These are phyloP conservation scores for Jamesozyma gamospora DNA, from an alignment of 805 yeast species.

Conservation along the genomic window DNA sequence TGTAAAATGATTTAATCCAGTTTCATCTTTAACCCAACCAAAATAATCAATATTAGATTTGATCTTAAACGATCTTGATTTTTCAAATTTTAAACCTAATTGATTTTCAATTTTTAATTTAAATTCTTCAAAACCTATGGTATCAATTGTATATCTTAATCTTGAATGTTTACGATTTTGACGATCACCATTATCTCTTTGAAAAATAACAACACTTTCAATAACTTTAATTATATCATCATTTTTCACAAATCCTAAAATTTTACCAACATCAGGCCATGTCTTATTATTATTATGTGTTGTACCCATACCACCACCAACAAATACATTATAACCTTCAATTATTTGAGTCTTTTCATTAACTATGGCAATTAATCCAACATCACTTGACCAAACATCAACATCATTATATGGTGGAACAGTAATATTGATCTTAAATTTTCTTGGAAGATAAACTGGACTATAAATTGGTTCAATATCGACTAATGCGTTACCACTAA, in stretches of 20 bases:
- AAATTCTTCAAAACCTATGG: slow-evolving; percentile 80
- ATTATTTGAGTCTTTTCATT: slow-evolving; percentile 48
- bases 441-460: slow-evolving; percentile 82
- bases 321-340: slow-evolving; percentile 76
- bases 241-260: slow-evolving; percentile 63
- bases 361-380: slow-evolving; percentile 84
- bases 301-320: slow-evolving; percentile 99
- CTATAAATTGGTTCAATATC: slow-evolving; percentile 85
- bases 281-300: slow-evolving; percentile 96
- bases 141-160: slow-evolving; percentile 92
- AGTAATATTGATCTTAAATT: slow-evolving; percentile 87
- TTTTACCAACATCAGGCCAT: slow-evolving; percentile 88
- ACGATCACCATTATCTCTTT: slow-evolving; percentile 92
- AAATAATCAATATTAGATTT: slow-evolving; percentile 83
- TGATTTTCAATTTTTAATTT: slow-evolving; percentile 72
- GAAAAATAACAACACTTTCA: slow-evolving; percentile 87
- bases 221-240: slow-evolving; percentile 69
- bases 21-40: slow-evolving; percentile 88
- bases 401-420: slow-evolving; percentile 96
- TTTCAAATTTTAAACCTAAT: slow-evolving; percentile 66
- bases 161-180: slow-evolving; percentile 95
- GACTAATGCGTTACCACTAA: slow-evolving; percentile 77
- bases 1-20: slow-evolving; percentile 80
- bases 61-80: slow-evolving; percentile 63
- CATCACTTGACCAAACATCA: slow-evolving; percentile 91